A percentile compares a stretch with the other conserved stretches of the same genome.
Evolutionary conservation across 768 basidiomycete genomes (phyloP).

Genomic region (Sarcodon sp.): DNA sequence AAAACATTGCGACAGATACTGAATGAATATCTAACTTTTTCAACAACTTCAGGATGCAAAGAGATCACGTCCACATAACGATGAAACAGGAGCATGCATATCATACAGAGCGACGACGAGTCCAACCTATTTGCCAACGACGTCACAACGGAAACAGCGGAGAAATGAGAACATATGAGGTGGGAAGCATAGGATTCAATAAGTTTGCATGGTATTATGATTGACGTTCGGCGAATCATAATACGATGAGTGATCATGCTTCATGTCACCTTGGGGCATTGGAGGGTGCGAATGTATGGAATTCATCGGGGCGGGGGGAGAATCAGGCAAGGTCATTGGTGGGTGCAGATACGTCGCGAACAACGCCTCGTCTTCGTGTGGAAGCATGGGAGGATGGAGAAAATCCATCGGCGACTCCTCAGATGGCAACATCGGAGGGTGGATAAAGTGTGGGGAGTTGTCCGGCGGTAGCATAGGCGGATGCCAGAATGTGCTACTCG

Average conservation of each 20-base stretch:
- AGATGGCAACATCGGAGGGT: conserved; percentile 56
- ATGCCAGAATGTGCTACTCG: conserved; percentile 61
- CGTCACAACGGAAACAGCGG: neutral
- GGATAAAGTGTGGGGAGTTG: conserved; percentile 43
- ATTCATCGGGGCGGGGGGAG: conserved; percentile 11
- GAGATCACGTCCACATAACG: neutral
- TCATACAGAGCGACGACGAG: conserved; percentile 8
- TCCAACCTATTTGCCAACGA: neutral
- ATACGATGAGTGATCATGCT: conserved; percentile 9
- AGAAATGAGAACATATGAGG: conserved; percentile 3
- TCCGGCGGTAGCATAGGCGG: conserved; percentile 57
- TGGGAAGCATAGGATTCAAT: conserved; percentile 2
- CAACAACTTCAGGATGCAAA: neutral
- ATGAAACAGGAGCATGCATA: neutral
- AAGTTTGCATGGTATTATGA: conserved; percentile 7
- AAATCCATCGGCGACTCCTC: conserved; percentile 66
- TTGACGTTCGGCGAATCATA: conserved; percentile 19
- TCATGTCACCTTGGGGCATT: conserved; percentile 22
- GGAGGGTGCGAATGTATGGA: conserved; percentile 19
- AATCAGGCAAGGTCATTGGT: conserved; percentile 36
- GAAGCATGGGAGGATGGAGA: conserved; percentile 46
- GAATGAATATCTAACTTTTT: neutral
- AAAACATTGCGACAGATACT: neutral
- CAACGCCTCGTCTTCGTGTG: conserved; percentile 55
- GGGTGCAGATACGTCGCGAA: conserved; percentile 42